Conservation (phyloP, 2,329 filamentous ascomycete species). For the Hymenotorrendiella dingleyae region DNA sequence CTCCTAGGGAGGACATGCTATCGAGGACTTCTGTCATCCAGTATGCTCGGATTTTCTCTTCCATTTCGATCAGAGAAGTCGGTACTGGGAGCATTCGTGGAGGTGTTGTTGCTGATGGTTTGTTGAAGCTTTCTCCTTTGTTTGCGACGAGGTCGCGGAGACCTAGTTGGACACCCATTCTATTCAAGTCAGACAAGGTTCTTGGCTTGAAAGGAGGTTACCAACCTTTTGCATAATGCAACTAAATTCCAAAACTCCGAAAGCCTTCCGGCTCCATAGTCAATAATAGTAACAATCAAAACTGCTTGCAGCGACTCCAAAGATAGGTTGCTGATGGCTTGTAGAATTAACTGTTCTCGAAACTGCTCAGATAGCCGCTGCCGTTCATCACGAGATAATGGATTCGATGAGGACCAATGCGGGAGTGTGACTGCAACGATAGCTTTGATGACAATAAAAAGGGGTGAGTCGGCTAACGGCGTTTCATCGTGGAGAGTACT, state of each 20-base stretch:
- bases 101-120: slow-evolving; percentile 24
- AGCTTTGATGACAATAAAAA: slow-evolving; percentile 28
- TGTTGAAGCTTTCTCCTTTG: slow-evolving; percentile 28
- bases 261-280: slow-evolving; percentile 29
- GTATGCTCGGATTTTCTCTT: slow-evolving; percentile 33
- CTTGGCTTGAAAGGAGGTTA: too few species aligned
- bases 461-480: slow-evolving; percentile 12
- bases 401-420: slow-evolving; percentile 21
- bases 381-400: slow-evolving; percentile 23
- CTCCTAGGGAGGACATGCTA: slow-evolving; percentile 30
- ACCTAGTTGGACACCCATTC: slow-evolving; percentile 29
- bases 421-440: slow-evolving; percentile 28
- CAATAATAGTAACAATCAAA: slow-evolving; percentile 28
- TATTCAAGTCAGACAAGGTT: too few species aligned
- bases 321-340: slow-evolving; percentile 26
- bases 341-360: slow-evolving; percentile 25
- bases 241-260: slow-evolving; percentile 32
- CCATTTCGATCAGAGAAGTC: slow-evolving; percentile 29
- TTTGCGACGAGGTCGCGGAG: slow-evolving; percentile 28
- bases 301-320: slow-evolving; percentile 31
- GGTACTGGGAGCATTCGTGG: slow-evolving; percentile 25
- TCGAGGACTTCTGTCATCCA: slow-evolving; percentile 35
- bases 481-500: slow-evolving; percentile 5
- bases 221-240: slow-evolving; percentile 29
- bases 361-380: slow-evolving; percentile 21